These are phyloP conservation scores for Mercurialis annua DNA, from an alignment of 345 rosid genomes.

Conservation along the genomic window DNA sequence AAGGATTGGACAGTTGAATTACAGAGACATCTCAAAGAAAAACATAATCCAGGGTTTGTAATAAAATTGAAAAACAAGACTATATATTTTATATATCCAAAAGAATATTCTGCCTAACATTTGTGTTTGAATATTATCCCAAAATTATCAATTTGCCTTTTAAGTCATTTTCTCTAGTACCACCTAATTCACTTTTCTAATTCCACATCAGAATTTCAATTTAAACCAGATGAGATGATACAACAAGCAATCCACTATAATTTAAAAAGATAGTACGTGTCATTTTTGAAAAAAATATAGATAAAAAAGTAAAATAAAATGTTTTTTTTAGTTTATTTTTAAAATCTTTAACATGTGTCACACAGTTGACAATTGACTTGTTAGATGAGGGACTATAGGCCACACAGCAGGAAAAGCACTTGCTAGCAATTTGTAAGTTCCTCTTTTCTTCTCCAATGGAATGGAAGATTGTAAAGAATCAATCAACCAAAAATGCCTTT, in stretches of 20 bases:
- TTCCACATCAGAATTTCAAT: neutral
- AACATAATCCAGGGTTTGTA: no score
- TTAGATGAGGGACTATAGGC: conserved; percentile 11
- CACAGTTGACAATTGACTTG: conserved; percentile 15
- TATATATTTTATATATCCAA: neutral
- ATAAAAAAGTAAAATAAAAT: conserved; percentile 5
- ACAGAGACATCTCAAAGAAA: neutral
- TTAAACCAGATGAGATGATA: neutral
- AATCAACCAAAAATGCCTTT: conserved; percentile 13
- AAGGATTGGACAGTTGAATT: neutral
- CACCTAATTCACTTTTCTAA: conserved; percentile 12
- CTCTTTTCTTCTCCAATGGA: neutral
- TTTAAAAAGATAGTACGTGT: neutral
- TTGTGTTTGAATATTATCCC: no score
- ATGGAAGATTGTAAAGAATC: conserved; percentile 8
- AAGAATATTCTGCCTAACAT: no score
- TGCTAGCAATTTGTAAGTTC: conserved; percentile 18
- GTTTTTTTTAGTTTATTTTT: neutral
- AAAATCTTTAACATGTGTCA: conserved; percentile 11
- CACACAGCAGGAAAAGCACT: conserved; percentile 15
- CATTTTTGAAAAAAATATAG: conserved; percentile 4
- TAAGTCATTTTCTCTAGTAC: neutral
- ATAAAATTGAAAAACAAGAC: neutral
- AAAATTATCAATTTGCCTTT: no score
- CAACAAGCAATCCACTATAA: conserved; percentile 15